Evolutionary conservation across 257 asterid genomes (phyloP).

Genomic region (Knoxia roxburghii): DNA sequence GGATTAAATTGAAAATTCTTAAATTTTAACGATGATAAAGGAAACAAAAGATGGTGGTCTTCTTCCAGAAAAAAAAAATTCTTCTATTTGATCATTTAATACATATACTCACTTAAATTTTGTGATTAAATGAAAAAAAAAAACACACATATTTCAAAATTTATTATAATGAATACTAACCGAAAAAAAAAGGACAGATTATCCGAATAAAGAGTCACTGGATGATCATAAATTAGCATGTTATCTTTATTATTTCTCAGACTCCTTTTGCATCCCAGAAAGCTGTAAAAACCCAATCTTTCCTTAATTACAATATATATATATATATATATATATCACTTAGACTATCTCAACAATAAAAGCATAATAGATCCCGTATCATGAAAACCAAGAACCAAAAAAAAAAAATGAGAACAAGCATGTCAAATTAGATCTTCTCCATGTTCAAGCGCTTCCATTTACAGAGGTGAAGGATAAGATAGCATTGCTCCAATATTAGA

Average conservation of each 20-base stretch:
- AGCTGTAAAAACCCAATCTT: background rate
- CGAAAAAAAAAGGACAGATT: background rate
- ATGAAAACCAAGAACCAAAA: background rate
- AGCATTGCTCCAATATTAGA: slow-evolving; percentile 38
- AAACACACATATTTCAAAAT: too few relatives aligned
- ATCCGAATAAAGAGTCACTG: too few relatives aligned
- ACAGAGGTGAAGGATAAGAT: slow-evolving; percentile 57
- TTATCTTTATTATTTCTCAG: slow-evolving; percentile 4
- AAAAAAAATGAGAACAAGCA: background rate
- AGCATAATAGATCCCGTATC: background rate
- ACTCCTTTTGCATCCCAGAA: slow-evolving; percentile 13
- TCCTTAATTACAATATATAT: slow-evolving; percentile 5
- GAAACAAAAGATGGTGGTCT: too few relatives aligned
- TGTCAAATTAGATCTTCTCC: background rate
- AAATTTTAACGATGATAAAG: too few relatives aligned
- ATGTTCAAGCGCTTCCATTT: slow-evolving; percentile 9
- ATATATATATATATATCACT: slow-evolving; percentile 16
- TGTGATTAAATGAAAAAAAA: too few relatives aligned
- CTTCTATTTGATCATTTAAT: too few relatives aligned
- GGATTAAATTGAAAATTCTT: too few relatives aligned
- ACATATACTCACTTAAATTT: too few relatives aligned
- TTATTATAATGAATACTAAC: background rate
- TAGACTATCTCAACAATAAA: slow-evolving; percentile 19
- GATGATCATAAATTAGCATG: slow-evolving; percentile 6
- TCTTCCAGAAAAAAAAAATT: too few relatives aligned